Percentiles rank a stretch among this genome's conserved stretches.
phyloP scores from a whole-genome alignment of 805 yeast species.

The Candida incommunis region DNA sequence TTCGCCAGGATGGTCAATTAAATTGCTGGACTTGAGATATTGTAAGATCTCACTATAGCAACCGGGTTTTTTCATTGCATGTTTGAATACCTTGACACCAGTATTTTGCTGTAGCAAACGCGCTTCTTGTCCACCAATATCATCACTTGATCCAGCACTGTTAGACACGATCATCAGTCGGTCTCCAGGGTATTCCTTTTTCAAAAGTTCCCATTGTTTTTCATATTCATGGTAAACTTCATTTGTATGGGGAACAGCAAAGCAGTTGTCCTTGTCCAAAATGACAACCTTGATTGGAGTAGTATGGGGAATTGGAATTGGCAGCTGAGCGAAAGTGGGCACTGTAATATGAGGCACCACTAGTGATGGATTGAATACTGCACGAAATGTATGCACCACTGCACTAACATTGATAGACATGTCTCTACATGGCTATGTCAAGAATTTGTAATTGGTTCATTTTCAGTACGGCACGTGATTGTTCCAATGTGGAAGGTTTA shows the following conservation, averaged over 20 bases:
- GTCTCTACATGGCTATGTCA: not conserved
- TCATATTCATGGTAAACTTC: constrained; percentile 65
- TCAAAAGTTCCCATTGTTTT: constrained; percentile 41
- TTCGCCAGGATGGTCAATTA: constrained; percentile 37
- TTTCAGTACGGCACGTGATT: not conserved
- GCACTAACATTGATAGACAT: constrained; percentile 1
- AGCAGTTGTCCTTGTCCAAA: constrained; percentile 89
- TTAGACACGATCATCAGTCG: constrained; percentile 69
- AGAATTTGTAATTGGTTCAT: not conserved
- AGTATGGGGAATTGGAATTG: constrained; percentile 31
- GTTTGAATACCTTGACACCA: constrained; percentile 21
- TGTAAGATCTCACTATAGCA: constrained; percentile 46
- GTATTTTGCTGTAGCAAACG: constrained; percentile 41
- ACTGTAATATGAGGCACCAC: constrained; percentile 51
- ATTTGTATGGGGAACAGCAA: constrained; percentile 71
- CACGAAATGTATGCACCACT: not conserved
- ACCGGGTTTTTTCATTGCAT: constrained; percentile 22
- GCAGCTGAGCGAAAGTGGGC: constrained; percentile 43
- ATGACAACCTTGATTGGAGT: constrained; percentile 57
- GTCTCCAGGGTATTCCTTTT: constrained; percentile 44
- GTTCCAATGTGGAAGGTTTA: not conserved
- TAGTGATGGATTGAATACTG: constrained; percentile 45
- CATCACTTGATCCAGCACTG: constrained; percentile 85
- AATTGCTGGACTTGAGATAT: constrained; percentile 37
- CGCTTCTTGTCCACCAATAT: constrained; percentile 46